Percentiles rank a stretch among this genome's conserved stretches.
Conservation (phyloP, 768 basidiomycete genomes). For the Cyclocybe cylindracea region DNA sequence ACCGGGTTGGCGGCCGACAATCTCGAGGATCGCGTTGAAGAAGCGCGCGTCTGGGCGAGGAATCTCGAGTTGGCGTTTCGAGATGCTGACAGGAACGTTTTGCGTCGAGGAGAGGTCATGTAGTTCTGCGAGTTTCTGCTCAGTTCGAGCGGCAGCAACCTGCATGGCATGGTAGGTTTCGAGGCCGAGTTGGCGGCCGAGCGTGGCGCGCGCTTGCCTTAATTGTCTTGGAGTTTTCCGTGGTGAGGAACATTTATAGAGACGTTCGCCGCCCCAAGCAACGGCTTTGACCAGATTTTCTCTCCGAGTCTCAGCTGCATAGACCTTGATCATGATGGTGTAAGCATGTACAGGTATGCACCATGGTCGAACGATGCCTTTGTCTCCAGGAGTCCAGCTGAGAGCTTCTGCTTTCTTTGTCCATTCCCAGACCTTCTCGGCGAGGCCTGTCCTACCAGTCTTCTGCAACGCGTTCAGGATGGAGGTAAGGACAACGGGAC, state of each 20-base stretch:
- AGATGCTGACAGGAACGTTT: constrained; percentile 1
- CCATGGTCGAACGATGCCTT: constrained; percentile 49
- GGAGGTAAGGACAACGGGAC: constrained; percentile 59
- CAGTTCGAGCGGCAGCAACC: background rate
- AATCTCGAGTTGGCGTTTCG: constrained; percentile 24
- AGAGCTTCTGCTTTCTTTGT: constrained; percentile 58
- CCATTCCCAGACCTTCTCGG: constrained; percentile 65
- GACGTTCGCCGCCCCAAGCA: background rate
- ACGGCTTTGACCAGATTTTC: background rate
- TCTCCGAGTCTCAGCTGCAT: constrained; percentile 42
- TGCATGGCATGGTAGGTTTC: constrained; percentile 4
- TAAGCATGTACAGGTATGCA: constrained; percentile 65
- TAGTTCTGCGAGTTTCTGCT: constrained; percentile 10
- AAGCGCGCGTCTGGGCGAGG: constrained; percentile 63
- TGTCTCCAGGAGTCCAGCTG: constrained; percentile 35
- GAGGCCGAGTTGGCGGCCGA: constrained; percentile 3
- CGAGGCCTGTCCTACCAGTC: constrained; percentile 50
- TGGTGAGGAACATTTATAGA: background rate
- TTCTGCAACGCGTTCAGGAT: constrained; percentile 65
- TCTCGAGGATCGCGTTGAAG: constrained; percentile 60
- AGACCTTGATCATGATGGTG: constrained; percentile 70
- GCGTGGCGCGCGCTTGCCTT: background rate
- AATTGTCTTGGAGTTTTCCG: background rate
- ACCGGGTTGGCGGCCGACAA: constrained; percentile 30
- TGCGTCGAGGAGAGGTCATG: background rate